Conservation (phyloP, 2,329 filamentous ascomycete species). For the Trichoderma arundinaceum region DNA sequence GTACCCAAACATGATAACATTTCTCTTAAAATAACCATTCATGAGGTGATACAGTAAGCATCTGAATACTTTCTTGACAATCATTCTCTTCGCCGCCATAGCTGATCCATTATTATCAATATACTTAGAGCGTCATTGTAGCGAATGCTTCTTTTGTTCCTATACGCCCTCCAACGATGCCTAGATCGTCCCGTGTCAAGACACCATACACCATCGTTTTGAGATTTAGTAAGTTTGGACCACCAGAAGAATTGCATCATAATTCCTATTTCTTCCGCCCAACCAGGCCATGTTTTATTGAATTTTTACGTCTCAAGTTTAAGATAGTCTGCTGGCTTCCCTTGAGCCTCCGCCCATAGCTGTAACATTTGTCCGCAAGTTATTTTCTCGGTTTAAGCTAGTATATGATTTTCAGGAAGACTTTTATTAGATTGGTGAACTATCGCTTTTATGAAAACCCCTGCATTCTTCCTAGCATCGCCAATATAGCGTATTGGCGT, state of each 20-base stretch:
- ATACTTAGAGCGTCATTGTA: not conserved
- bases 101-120: not conserved
- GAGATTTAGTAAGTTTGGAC: not conserved
- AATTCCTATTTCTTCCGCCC: not conserved
- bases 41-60: too few species aligned
- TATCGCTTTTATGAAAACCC: not conserved
- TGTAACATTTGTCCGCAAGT: not conserved
- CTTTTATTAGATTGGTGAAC: not conserved
- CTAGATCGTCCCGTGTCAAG: not conserved
- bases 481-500: not conserved
- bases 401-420: not conserved
- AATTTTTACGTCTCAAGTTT: not conserved
- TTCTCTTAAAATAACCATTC: too few species aligned
- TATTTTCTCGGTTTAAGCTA: not conserved
- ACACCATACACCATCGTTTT: too few species aligned
- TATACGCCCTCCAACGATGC: not conserved
- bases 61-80: too few species aligned
- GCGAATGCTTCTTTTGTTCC: not conserved
- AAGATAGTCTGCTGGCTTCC: not conserved
- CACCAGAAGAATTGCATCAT: constrained; percentile 6
- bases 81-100: too few species aligned
- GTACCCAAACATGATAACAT: too few species aligned
- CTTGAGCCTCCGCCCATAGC: not conserved
- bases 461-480: not conserved
- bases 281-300: not conserved